Evolutionary conservation across 345 rosid species (phyloP).

Genomic region (Geranium rotundifolium): DNA sequence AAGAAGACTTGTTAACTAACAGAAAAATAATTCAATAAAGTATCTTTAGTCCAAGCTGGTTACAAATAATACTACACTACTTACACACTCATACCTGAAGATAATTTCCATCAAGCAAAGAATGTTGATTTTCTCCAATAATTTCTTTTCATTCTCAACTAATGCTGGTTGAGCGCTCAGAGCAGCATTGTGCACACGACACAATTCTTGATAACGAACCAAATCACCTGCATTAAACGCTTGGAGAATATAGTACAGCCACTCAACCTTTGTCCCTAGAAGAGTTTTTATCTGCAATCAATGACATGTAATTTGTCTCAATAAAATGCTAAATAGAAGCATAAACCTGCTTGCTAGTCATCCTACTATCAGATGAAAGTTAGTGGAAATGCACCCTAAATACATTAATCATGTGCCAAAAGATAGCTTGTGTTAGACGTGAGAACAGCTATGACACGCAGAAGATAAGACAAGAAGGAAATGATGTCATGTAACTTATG

Average conservation of each 20-base stretch:
- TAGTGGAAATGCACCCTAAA: too few relatives aligned
- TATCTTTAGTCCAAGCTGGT: neutral
- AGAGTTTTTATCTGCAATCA: conserved; percentile 74
- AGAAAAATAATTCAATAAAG: neutral
- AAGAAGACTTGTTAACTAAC: neutral
- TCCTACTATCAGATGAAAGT: too few relatives aligned
- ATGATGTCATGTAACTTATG: neutral
- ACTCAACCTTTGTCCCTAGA: conserved; percentile 75
- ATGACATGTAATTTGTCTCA: neutral
- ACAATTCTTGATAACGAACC: conserved; percentile 72
- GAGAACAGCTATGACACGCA: neutral
- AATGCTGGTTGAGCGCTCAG: conserved; percentile 87
- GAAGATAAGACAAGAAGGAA: neutral
- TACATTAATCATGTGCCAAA: neutral
- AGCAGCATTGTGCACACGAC: conserved; percentile 71
- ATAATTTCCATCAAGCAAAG: conserved; percentile 97
- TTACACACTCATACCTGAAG: conserved; percentile 50
- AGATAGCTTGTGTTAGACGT: neutral
- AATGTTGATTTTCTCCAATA: conserved; percentile 91
- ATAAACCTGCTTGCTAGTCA: neutral
- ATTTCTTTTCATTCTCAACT: conserved; percentile 80
- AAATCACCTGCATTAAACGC: conserved; percentile 89
- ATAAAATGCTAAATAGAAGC: neutral
- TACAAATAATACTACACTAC: neutral
- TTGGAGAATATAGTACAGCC: conserved; percentile 92